Base-by-base conservation (phyloP, 768 basidiomycete genomes). In the Leccinum imitatum region DNA sequence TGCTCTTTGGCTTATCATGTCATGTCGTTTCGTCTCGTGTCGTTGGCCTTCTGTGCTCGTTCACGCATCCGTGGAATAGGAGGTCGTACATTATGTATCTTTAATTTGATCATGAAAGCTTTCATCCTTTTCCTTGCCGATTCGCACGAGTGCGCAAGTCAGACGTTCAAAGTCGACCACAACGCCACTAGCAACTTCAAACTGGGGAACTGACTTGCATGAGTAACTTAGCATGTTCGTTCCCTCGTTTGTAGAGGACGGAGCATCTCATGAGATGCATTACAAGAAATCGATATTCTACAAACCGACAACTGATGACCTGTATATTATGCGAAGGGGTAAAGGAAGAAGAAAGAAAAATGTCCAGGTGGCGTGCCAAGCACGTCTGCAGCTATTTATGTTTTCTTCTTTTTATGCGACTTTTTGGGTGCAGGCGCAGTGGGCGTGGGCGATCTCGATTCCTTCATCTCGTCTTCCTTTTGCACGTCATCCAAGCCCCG, bases 361-460 rank as follows among this genome's bases (percentile, higher is more conserved):
- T n/a, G n/a, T n/a, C n/a, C n/a, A n/a, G n/a, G n/a, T n/a, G n/a
- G n/a, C n/a, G n/a, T n/a, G n/a, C n/a, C n/a, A n/a, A n/a, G n/a
- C n/a, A 47, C 15, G 17, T 3, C 14, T 41, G 39, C 17, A 17
- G 17, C 39, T 25, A 5, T 31, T 66, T 74, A 85, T 8, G 84
- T 84, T 73, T 85, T 90, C 76, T 87, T 89, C 75, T 86, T 87
- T 78, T 90, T 89, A 21, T 80, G 72, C 48, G 82, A 78, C 60
- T 85, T 79, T 73, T 87, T 89, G 15, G 74, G 73, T n/a, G 81
- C 72, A 8, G 81, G 78, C 9, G 76, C 74, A 6, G 77, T 77
- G 21, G 89, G 87, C 2, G 87, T 88, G 0, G 86, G 75, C 6
- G 87, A 82, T 56, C 87, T 78, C 10, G 87, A 86, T 46, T 83